Evolutionary conservation across 192 early-diverging fungal genomes (phyloP), one percentile per base, ranked within the genome.

Genomic region (Linnemannia elongata): DNA sequence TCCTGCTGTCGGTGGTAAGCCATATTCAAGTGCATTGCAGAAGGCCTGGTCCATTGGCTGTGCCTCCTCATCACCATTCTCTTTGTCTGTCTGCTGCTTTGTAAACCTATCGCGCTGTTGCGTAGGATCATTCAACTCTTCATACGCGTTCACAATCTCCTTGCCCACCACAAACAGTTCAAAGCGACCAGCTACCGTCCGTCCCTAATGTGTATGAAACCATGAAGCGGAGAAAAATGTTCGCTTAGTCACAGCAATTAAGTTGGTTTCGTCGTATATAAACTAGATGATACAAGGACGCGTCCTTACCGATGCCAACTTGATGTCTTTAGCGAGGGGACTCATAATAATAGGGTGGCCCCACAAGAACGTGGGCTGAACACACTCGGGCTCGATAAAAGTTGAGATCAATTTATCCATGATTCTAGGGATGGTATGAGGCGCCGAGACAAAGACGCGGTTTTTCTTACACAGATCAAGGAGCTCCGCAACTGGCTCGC

Each of bases 121-220:
- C 18, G 88, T 66, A 9, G 97, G 97, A 75, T 97, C 95, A 77
- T 98, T 98, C 83, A 98, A 92, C 82, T 98, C 97, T 83, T 94
- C 95, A 80, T 98, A 98, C 0, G 96, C 95, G 81, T 98, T 98
- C 39, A 95, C 93, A 54, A 96, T 88, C 81, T 98, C 97, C 60
- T 93, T 94, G 45, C 90, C 90, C 5, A 89, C 92, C 66, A 96
- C 92, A 91, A 96, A 96, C 42, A 97, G 88, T 87, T 98, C 97
- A 75, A 97, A 96, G 20, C 97, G 90, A 9, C 91, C 94, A 3
- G 95, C 89, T 15, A 92, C 89, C 10, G 63, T 73, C 44, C 88
- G 85, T 55, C 87, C 87, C 75, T 88, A 76, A 38, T 7, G 52
- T 12, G 20, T 39, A 24, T 18, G 20, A 52, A 45, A 9, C 39